phyloP scores from a whole-genome alignment of 306 rosid species.

The Albizia julibrissin region DNA sequence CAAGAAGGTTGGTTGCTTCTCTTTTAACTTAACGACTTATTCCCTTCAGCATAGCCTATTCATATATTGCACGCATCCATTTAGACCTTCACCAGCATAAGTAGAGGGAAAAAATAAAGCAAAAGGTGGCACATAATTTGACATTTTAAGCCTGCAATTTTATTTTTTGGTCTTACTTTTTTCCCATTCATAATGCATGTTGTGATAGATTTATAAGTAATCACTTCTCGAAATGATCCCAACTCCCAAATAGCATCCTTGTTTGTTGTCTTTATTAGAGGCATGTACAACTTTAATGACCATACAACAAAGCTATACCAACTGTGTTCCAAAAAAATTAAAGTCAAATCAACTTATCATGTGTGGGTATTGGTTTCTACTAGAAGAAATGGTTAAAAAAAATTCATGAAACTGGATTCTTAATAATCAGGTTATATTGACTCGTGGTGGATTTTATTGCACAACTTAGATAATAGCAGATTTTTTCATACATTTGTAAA shows the following conservation, averaged over 20 bases:
- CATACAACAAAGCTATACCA: background rate
- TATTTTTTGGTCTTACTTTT: background rate
- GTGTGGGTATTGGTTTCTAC: background rate
- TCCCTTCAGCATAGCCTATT: conserved; percentile 12
- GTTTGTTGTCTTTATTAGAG: background rate
- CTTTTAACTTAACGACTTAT: conserved; percentile 1
- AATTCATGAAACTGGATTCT: background rate
- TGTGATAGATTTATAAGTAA: background rate
- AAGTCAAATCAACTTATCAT: background rate
- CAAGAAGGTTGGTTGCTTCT: conserved; percentile 54
- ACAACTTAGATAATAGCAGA: background rate
- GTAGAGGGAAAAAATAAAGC: background rate
- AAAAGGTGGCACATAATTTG: conserved; percentile 2
- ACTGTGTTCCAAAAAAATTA: background rate
- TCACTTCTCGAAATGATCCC: background rate
- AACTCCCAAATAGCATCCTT: background rate
- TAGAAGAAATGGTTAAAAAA: background rate
- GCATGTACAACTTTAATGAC: background rate
- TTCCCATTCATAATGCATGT: background rate
- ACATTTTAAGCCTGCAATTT: conserved; percentile 20
- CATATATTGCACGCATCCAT: conserved; percentile 8
- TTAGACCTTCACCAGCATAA: conserved; percentile 7
- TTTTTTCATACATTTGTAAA: background rate
- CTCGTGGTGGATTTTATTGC: background rate
- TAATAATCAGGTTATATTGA: background rate